Evolutionary conservation across 352 stramenopile genomes (phyloP).

Genomic region (Aphanomyces astaci): DNA sequence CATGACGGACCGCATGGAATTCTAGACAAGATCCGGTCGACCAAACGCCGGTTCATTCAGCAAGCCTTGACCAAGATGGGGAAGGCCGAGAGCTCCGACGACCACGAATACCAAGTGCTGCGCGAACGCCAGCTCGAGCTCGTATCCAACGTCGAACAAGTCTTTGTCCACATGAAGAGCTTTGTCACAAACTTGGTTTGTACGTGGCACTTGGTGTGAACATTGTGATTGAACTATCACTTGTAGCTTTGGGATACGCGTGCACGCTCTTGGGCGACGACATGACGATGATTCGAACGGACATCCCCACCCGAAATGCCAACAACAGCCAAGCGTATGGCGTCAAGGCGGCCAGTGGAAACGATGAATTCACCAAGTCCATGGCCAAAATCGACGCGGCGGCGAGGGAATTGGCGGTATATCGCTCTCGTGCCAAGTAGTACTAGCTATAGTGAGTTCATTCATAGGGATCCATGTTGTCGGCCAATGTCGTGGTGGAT

Average conservation of each 20-base stretch:
- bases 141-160: slow-evolving; percentile 25
- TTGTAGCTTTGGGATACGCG: slow-evolving; percentile 10
- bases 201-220: not conserved
- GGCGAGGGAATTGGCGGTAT: slow-evolving; percentile 28
- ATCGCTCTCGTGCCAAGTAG: not conserved
- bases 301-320: not conserved
- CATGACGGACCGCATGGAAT: slow-evolving; percentile 7
- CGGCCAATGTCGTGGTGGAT: slow-evolving; percentile 27
- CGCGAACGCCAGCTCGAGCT: slow-evolving; percentile 32
- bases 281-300: not conserved
- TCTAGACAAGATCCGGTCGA: slow-evolving; percentile 32
- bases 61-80: slow-evolving; percentile 40
- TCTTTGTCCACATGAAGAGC: slow-evolving; percentile 36
- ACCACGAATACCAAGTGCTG: slow-evolving; percentile 34
- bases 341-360: not conserved
- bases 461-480: slow-evolving; percentile 28
- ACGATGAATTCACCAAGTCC: slow-evolving; percentile 22
- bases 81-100: slow-evolving; percentile 33
- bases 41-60: slow-evolving; percentile 40
- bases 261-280: not conserved
- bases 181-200: slow-evolving; percentile 36
- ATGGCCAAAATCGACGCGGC: slow-evolving; percentile 27
- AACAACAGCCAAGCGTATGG: not conserved
- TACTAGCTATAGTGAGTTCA: not conserved
- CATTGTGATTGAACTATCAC: not conserved